Evolutionary conservation across 768 basidiomycete species (phyloP).

Genomic region (Termitomyces bulborhizus): DNA sequence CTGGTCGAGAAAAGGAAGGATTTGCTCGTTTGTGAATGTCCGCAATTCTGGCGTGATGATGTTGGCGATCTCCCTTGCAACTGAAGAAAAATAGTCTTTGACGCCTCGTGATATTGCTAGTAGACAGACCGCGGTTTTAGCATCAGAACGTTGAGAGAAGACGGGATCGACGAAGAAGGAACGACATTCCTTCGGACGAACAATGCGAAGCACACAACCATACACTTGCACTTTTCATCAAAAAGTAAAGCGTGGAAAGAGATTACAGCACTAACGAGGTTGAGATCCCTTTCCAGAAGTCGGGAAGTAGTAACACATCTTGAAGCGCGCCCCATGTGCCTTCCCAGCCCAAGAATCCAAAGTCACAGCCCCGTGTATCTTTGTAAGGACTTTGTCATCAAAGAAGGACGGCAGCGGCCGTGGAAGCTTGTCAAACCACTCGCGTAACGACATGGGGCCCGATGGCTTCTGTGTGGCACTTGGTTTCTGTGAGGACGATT

Average conservation of each 20-base stretch:
- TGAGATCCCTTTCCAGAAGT: conserved; percentile 25
- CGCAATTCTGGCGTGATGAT: not conserved
- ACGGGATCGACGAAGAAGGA: conserved; percentile 61
- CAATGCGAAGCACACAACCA: conserved; percentile 57
- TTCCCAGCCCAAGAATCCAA: conserved; percentile 45
- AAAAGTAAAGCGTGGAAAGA: not conserved
- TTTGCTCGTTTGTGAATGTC: not conserved
- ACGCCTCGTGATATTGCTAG: conserved; percentile 60
- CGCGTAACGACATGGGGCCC: conserved; percentile 36
- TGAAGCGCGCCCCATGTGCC: conserved; percentile 43
- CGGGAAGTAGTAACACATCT: conserved; percentile 34
- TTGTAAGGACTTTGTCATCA: conserved; percentile 34
- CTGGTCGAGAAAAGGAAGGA: not conserved
- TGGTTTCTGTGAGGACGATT: not conserved
- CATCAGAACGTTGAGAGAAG: conserved; percentile 56
- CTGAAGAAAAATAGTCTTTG: conserved; percentile 46
- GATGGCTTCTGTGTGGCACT: not conserved
- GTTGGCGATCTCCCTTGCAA: conserved; percentile 17
- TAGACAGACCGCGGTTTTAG: conserved; percentile 63
- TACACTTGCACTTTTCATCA: not conserved
- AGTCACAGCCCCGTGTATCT: conserved; percentile 51
- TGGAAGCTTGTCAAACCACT: conserved; percentile 61
- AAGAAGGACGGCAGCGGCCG: conserved; percentile 55
- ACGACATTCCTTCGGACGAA: conserved; percentile 42
- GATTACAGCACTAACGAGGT: conserved; percentile 30